Base-by-base conservation (phyloP, 1,284 basidiomycete species). In the Puccinia triticina region DNA sequence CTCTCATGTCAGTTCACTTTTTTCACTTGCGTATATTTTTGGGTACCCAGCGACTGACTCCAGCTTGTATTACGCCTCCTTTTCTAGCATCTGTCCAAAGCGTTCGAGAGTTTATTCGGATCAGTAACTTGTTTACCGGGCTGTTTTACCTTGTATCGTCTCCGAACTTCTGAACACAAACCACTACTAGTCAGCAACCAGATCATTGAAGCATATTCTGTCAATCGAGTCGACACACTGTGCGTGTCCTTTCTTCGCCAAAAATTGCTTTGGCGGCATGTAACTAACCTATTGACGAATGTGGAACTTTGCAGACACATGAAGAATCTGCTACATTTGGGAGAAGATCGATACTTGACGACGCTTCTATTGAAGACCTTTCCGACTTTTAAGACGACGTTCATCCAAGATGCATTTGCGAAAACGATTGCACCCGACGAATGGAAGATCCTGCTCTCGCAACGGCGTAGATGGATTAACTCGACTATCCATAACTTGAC, bases 401-500 rank as follows among this genome's bases (percentile, higher is more conserved):
- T 98, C 86, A 91, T 96, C 43, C 91, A 93, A 23, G 96, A 98
- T 86, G 95, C 95, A 0, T 92, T 94, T 86, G 95, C 96, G 0
- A 94, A 90, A 86, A 96, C 94, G 0, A 93, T 96, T 43, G 94
- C 95, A 8, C 95, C 95, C 0, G 94, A 94, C 85, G 92, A 94
- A 85, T 98, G 95, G 94, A 92, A 92, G 86, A 92, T 99, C 67
- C 88, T 99, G 84, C 89, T 99, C n/a, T 97, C 95, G 14, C 96
- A 99, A 87, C 92, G 96, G 89, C 93, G 96, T 89, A 93, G 95
- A 85, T 99, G 97, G 97, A 99, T 99, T 89, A 99, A 99, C 89
- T 98, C 95, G 55, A 99, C 96, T 0, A 92, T 99, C 46, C 96
- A 99, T 89, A 99, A 99, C 87, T 89, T 99, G 83, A 93, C 92